Conservation (phyloP, 805 yeast species). For the Kodamaea neixiangensis region DNA sequence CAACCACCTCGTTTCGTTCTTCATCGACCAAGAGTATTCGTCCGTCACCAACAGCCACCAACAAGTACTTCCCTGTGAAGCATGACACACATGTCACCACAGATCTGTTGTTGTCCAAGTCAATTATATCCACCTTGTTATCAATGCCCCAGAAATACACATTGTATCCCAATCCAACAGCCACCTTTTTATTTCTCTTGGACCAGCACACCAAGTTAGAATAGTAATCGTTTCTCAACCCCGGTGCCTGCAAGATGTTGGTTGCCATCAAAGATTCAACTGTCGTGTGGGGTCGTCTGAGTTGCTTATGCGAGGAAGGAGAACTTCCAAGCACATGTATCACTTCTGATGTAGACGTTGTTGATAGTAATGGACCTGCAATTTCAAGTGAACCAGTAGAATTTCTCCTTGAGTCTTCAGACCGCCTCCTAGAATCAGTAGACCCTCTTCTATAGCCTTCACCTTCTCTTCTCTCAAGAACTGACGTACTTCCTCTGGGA, state of each 20-base stretch:
- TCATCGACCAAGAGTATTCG: conserved; percentile 48
- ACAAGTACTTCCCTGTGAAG: conserved; percentile 28
- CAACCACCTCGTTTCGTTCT: conserved; percentile 15
- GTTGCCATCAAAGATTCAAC: conserved; percentile 4
- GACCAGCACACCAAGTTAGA: conserved; percentile 79
- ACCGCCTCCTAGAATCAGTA: not conserved
- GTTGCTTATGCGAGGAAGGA: not conserved
- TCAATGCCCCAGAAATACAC: conserved; percentile 66
- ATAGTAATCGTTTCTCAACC: conserved; percentile 74
- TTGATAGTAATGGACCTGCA: conserved; percentile 19
- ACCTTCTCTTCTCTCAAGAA: not conserved
- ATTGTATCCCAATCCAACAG: conserved; percentile 63
- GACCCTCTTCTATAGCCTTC: conserved; percentile 2
- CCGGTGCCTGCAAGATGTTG: conserved; percentile 54
- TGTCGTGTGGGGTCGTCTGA: not conserved
- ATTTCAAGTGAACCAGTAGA: conserved; percentile 12
- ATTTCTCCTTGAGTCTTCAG: not conserved
- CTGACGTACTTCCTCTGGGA: conserved; percentile 16
- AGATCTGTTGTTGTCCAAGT: conserved; percentile 39
- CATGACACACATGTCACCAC: conserved; percentile 51
- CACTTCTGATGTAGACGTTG: conserved; percentile 13
- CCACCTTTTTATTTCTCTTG: conserved; percentile 45
- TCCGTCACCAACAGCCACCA: conserved; percentile 64
- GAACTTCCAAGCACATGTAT: conserved; percentile 13
- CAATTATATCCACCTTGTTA: conserved; percentile 43